Base-by-base conservation (phyloP, 192 early-diverging fungal genomes). In the Coemansia sp. region DNA sequence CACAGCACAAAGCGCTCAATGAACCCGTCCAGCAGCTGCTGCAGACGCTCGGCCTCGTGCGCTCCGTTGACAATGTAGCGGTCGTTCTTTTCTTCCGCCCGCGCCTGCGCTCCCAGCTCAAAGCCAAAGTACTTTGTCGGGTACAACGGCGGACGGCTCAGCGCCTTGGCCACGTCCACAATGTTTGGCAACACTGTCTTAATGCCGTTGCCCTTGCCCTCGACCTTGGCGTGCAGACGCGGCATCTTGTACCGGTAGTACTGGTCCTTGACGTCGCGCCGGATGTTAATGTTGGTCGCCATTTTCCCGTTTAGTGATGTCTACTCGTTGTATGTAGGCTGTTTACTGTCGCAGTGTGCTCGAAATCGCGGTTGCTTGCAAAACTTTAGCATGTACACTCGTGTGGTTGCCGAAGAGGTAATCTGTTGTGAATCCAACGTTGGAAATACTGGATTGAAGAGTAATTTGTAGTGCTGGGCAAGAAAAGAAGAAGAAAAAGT, bases 171-270 rank as follows among this genome's bases (percentile, higher is more conserved):
- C 64, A 99, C 89, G 58, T 97, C 94, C 31, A 87, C 64, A 90
- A 99, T 97, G 87, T 99, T 99, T 58, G 92, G 90, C 65, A 99
- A 84, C 49, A 96, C 93, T 6, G 97, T 99, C 81, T 99, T 99
- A 82, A 99, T 98, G 61, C 96, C 96, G 84, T 99, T 99, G 49
- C 97, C 97, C 77, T 91, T 93, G 63, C 97, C 97, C 74, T 99
- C 97, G 50, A 98, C 89, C 86, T 91, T 91, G 66, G 83, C 81
- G 63, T 84, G 75, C 47, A 98, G 83, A 60, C 85, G 88, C 36
- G 95, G 97, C 97, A 99, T 99, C 83, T 96, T 98, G 88, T 99
- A 99, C 49, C 97, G 91, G 85, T 98, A 95, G 74, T 93, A 99
- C 76, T 89, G 83, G 86, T 98, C 96, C 60, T 89, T 84, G 61